Base-by-base conservation (phyloP, 2,329 filamentous ascomycete species). In the Aspergillus carbonarius region DNA sequence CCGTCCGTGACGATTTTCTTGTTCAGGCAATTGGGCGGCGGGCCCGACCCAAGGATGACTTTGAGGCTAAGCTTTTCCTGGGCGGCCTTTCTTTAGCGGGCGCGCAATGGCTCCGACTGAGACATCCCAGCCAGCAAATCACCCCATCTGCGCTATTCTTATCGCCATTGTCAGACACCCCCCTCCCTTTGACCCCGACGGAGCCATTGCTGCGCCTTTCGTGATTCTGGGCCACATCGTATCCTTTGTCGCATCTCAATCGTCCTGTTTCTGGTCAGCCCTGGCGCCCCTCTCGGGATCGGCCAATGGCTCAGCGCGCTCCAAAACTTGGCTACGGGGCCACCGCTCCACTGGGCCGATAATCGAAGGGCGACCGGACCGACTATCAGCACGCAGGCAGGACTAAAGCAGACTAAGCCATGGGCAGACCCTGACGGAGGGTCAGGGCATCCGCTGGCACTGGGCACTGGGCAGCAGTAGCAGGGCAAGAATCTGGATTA, bases 361-460 rank as follows among this genome's bases (percentile, higher is more conserved):
- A 27, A 47, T 17, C 42, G 42, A 30, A 30, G 44, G 27, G n/a
- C 51, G 20, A 30, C 37, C 50, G 27, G 35, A 42, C 50, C 18
- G 35, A 42, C 39, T 32, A 54, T 37, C 27, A 54, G 25, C 13
- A 23, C 23, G n/a, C 32, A 18, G 39, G 15, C 25, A 20, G n/a
- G 23, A 34, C 51, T 44, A 54, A 27, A 40, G 8, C 51, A 12
- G 5, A 40, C 40, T 54, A 42, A 44, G 37, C 51, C 37, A 54
- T 34, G 51, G 37, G 39, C 51, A 42, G 51, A 52, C 49, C 49
- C 34, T 52, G 49, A 52, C 10, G 49, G 49, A 52, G 18, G 49
- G 49, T 39, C 49, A 52, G 34, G 15, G 23, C 35, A 17, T 40
- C 37, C 30, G 30, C 30, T 23, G 23, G 23, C 23, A 23, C 23